Base-by-base conservation (phyloP, 352 stramenopile genomes). In the Globisporangium heterothallicum region DNA sequence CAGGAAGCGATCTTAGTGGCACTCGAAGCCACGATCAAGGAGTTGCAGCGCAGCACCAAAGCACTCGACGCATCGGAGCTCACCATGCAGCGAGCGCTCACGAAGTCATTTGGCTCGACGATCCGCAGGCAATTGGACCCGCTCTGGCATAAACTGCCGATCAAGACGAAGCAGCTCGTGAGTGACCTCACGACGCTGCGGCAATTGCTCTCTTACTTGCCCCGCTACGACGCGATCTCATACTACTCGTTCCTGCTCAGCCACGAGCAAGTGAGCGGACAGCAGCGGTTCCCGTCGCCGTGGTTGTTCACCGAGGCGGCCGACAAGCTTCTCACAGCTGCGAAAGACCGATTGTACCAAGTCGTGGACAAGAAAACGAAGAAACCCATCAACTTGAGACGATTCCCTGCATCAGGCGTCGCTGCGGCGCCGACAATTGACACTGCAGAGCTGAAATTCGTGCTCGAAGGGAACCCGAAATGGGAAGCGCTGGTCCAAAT, bases 231-330 rank as follows among this genome's bases (percentile, higher is more conserved):
- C 63, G 94, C 93, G 18, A 92, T 99, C 47, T 94, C 86, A 14
- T 99, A 98, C 67, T 98, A 97, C 59, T 90, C 76, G n/a, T 89
- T 98, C 29, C 65, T 99, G 5, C 60, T 96, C 30, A 90, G 72
- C 35, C 86, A 98, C 50, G 89, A 98, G 55, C 85, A 91, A 52
- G 74, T 96, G 75, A 84, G 77, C 64, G 60, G 82, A 19, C 61
- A 92, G 59, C 66, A 85, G 70, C 64, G 78, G 59, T 86, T 84
- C 40, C 92, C 90, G 8, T 97, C 91, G 18, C 80, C 95, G 24
- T 99, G 96, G 96, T 60, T 99, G 21, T 86, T 97, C 53, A 98
- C 90, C 3, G 84, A 95, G 55, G 88, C 91, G 1, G 96, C 94
- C 0, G 93, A 99, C 59, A 74, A 86, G 2, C 61, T 99, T 19